Evolutionary conservation across 768 basidiomycete species (phyloP), one percentile per base, ranked within the genome.

Genomic region (Lactifluus subvellereus): DNA sequence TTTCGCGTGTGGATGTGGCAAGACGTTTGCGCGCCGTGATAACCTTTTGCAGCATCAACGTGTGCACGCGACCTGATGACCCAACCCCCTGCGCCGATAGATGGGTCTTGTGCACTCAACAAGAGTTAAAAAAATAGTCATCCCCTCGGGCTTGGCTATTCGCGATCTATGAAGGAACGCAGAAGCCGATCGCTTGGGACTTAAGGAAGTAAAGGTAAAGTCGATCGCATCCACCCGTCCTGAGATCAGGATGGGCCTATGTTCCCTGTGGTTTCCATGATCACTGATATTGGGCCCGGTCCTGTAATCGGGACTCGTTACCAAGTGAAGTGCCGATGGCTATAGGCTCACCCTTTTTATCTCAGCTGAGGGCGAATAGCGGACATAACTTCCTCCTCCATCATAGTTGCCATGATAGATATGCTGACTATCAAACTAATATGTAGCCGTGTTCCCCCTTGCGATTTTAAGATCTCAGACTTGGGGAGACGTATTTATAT

Each of bases 31-130:
- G 69, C 78, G 91, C 50, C 79, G 82, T 60, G 91, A 93, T 72
- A 92, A 93, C 68, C 78, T 91, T 40, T 80, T 82, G 49, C 89
- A 89, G 70, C 91, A 93, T 71, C 77, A 84, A 64, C 80, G 84
- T 20, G 79, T 87, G 38, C 89, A 91, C 68, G 30, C 54, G 50
- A 51, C 58, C 33, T 64, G 27, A 30, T 7, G 14, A 6, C 0
- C 22, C 33, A 1, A 11, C 6, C 33, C 18, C 13, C 48, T 16
- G 18, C 49, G 38, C 16, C 18, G 4, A 35, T 38, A 43, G 20
- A 53, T 20, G 13, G 38, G n/a, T 32, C 47, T 7, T 56, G 37
- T 61, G 22, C 11, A 52, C 18, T 16, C 40, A 43, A 16, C 50
- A 45, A 53, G 42, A 27, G 18, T 20, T 30, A 40, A 40, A 54